Evolutionary conservation across 2,329 filamentous ascomycete species (phyloP).

Genomic region (Aspergillus amoenus): DNA sequence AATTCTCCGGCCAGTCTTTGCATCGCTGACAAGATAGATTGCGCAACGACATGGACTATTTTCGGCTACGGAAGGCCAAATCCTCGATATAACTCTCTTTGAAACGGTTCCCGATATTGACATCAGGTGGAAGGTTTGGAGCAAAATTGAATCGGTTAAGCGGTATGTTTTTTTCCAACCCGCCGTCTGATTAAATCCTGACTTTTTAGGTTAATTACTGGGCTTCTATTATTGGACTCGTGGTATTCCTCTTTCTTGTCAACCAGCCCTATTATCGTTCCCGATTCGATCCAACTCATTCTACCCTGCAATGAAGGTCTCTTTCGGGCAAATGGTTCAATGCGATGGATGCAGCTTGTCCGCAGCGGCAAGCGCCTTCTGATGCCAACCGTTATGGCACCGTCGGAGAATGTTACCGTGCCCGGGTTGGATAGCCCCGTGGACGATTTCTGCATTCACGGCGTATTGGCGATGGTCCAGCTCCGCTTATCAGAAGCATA

Average conservation of each 20-base stretch:
- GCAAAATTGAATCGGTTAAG: slow-evolving; percentile 53
- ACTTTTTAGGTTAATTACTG: slow-evolving; percentile 42
- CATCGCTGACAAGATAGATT: slow-evolving; percentile 26
- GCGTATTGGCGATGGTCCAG: slow-evolving; percentile 41
- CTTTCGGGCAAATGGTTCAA: slow-evolving; percentile 42
- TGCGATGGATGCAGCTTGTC: slow-evolving; percentile 39
- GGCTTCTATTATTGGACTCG: slow-evolving; percentile 47
- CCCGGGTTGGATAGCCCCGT: slow-evolving; percentile 32
- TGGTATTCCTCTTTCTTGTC: slow-evolving; percentile 51
- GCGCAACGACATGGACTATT: slow-evolving; percentile 54
- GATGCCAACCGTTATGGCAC: slow-evolving; percentile 34
- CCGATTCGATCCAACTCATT: slow-evolving; percentile 48
- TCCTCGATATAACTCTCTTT: slow-evolving; percentile 42
- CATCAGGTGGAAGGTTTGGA: slow-evolving; percentile 53
- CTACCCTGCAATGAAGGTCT: slow-evolving; percentile 47
- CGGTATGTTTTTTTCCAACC: slow-evolving; percentile 27
- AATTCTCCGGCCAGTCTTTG: neutral
- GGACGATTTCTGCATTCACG: slow-evolving; percentile 39
- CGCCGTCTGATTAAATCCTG: neutral
- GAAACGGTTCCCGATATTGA: slow-evolving; percentile 46
- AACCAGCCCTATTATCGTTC: slow-evolving; percentile 47
- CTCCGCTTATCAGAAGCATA: slow-evolving; percentile 45
- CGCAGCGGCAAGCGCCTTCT: slow-evolving; percentile 34
- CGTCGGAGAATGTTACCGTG: slow-evolving; percentile 36
- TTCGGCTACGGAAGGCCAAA: slow-evolving; percentile 46